Percentiles rank a stretch among this genome's conserved stretches.
phyloP scores from a whole-genome alignment of 768 basidiomycete genomes.

The Mycena maculata region DNA sequence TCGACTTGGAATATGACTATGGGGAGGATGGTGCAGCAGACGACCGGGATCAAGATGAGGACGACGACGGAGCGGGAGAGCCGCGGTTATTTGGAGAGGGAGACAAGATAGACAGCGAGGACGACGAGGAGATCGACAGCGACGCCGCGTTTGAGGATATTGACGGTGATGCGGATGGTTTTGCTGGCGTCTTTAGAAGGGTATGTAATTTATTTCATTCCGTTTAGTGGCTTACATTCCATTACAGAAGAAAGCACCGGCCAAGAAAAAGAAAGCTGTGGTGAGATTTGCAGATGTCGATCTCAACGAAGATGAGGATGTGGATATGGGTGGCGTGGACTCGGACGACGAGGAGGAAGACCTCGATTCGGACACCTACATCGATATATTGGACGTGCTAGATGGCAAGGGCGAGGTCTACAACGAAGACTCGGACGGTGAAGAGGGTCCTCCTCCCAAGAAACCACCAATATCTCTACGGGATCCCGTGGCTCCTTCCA shows the following conservation, averaged over 20 bases:
- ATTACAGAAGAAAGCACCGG: conserved; percentile 36
- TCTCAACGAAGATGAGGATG: conserved; percentile 68
- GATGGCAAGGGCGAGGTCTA: conserved; percentile 68
- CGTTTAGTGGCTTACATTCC: conserved; percentile 3
- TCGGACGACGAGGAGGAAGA: conserved; percentile 56
- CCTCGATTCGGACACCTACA: conserved; percentile 63
- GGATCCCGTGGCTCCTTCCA: conserved; percentile 22
- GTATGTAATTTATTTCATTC: conserved; percentile 43
- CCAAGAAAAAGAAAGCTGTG: conserved; percentile 43
- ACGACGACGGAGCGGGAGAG: conserved; percentile 13
- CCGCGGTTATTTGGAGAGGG: conserved; percentile 65
- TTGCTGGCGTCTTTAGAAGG: conserved; percentile 70
- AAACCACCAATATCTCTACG: conserved; percentile 37
- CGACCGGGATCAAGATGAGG: conserved; percentile 8
- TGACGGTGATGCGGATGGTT: conserved; percentile 75
- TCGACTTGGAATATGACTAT: conserved; percentile 30
- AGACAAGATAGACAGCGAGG: conserved; percentile 70
- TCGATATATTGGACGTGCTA: conserved; percentile 73
- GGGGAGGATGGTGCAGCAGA: conserved; percentile 31
- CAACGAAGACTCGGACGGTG: conserved; percentile 51
- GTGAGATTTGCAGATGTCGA: conserved; percentile 69
- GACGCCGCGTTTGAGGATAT: conserved; percentile 86
- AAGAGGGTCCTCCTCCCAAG: conserved; percentile 47
- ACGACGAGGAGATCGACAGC: conserved; percentile 89
- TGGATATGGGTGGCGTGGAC: conserved; percentile 52